Base-by-base conservation (phyloP, 108 stramenopile species). In the Cyclostephanos tholiformis region DNA sequence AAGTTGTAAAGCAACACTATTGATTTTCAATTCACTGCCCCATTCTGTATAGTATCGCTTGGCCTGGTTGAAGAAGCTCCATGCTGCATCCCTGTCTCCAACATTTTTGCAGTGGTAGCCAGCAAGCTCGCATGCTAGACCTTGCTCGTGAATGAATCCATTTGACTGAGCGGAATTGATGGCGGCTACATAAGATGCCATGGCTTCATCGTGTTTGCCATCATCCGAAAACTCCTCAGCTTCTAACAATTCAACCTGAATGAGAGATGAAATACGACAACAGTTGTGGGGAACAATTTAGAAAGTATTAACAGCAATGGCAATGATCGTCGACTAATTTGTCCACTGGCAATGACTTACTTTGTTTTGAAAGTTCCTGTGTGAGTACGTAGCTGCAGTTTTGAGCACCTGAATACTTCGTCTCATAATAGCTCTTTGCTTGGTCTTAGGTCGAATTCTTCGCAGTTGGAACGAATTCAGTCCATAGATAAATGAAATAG, bases 181-280 rank as follows among this genome's bases (percentile, higher is more conserved):
- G 4, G 32, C 32, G 32, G 32, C 32, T 2, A 32, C 32, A 32
- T 61, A 75, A 11, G 36, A 57, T 51, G 0, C 25, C 43, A 61
- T 44, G 11, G 75, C 75, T 53, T 67, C 50, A 7, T 43, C 58
- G 16, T 68, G 67, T 10, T 68, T n/a, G n/a, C 19, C 29, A 29
- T 19, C 6, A 27, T 19, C 3, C 12, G 65, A 63, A 43, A 26
- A 58, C 1, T 52, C 6, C 27, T 68, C 75, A 39, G 75, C 75
- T 55, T 60, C n/a, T 10, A 67, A 46, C 49, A 75, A 23, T 38
- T 48, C 10, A 32, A 48, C 59, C 48, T 75, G 6, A 38, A 2
- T n/a, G 35, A 58, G 8, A 29, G 0, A 25, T 29, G 11, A 29
- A n/a, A 8, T 4, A 29, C 4, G 27, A n/a, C n/a, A n/a, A n/a